A percentile compares a stretch with the other conserved stretches of the same genome.
phyloP scores from a whole-genome alignment of 2,329 filamentous ascomycete genomes.

The Elsinoe australis region DNA sequence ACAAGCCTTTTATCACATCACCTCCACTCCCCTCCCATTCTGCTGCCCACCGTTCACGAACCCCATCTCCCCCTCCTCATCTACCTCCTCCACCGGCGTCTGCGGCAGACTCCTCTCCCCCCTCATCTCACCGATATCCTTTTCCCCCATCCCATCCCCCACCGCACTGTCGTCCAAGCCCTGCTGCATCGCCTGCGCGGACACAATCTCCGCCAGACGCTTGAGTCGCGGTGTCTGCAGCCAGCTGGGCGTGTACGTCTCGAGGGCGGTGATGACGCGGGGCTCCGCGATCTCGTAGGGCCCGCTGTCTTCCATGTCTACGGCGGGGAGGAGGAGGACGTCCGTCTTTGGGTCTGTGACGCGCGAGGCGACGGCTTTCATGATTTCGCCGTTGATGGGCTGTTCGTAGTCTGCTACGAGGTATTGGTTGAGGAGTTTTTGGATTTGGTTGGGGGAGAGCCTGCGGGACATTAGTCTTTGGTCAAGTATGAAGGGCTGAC shows the following conservation, averaged over 20 bases:
- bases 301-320: conserved; percentile 98
- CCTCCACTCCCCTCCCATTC: conserved; percentile 11
- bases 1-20: not conserved
- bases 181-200: conserved; percentile 79
- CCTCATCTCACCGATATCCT: conserved; percentile 17
- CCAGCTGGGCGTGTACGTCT: conserved; percentile 98
- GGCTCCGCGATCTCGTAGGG: conserved; percentile 98
- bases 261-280: conserved; percentile 85
- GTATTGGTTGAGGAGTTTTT: conserved; percentile 97
- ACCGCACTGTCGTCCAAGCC: conserved; percentile 29
- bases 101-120: conserved; percentile 9
- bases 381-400: conserved; percentile 98
- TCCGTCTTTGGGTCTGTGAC: conserved; percentile 94
- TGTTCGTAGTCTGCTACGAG: conserved; percentile 98
- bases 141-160: conserved; percentile 24
- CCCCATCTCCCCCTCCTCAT: conserved; percentile 6
- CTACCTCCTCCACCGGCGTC: conserved; percentile 16
- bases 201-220: conserved; percentile 95
- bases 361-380: conserved; percentile 95
- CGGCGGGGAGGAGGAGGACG: conserved; percentile 81
- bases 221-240: conserved; percentile 93
- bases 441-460: conserved; percentile 97
- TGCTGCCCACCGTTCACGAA: conserved; percentile 1
- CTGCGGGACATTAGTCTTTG: conserved; percentile 38
- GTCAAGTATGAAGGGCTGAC: conserved; percentile 10